A percentile compares a stretch with the other conserved stretches of the same genome.
phyloP scores from a whole-genome alignment of 2,329 filamentous ascomycete species.

The Pseudogymnoascus sp. region DNA sequence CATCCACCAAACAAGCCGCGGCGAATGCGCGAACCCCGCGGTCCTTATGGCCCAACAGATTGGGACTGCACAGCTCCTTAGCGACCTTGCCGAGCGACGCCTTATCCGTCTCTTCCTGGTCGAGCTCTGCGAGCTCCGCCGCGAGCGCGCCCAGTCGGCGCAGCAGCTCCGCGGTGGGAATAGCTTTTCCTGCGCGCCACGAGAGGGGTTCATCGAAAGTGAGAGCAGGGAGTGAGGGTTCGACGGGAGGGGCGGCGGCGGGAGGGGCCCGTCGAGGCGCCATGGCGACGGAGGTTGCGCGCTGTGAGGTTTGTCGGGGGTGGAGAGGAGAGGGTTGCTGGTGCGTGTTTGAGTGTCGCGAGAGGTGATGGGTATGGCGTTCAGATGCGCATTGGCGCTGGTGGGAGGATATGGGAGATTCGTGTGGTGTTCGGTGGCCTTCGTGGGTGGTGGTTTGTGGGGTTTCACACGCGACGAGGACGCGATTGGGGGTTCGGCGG shows the following conservation, averaged over 20 bases:
- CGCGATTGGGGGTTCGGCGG: background rate
- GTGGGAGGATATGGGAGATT: background rate
- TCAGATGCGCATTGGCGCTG: background rate
- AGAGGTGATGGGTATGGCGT: background rate
- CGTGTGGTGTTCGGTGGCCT: background rate
- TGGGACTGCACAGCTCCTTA: slow-evolving; percentile 72
- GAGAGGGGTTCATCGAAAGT: slow-evolving; percentile 79
- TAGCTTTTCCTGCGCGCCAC: slow-evolving; percentile 87
- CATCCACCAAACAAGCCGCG: slow-evolving; percentile 83
- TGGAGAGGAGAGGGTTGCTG: background rate
- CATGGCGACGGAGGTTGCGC: slow-evolving; percentile 17
- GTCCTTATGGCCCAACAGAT: slow-evolving; percentile 85
- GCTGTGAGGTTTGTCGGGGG: background rate
- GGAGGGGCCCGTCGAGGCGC: slow-evolving; percentile 29
- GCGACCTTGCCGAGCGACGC: slow-evolving; percentile 79
- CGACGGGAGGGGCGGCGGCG: slow-evolving; percentile 17
- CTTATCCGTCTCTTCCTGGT: slow-evolving; percentile 77
- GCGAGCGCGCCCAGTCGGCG: slow-evolving; percentile 71
- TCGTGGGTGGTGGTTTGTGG: background rate
- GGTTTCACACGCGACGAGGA: background rate
- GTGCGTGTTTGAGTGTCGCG: background rate
- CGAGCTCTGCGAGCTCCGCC: slow-evolving; percentile 74
- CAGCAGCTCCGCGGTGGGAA: slow-evolving; percentile 74
- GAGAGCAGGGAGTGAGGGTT: slow-evolving; percentile 41
- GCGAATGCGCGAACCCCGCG: slow-evolving; percentile 85